These are phyloP conservation scores for Sordariomycetes sp. DNA, from an alignment of 2,329 filamentous ascomycete species.

Conservation along the genomic window DNA sequence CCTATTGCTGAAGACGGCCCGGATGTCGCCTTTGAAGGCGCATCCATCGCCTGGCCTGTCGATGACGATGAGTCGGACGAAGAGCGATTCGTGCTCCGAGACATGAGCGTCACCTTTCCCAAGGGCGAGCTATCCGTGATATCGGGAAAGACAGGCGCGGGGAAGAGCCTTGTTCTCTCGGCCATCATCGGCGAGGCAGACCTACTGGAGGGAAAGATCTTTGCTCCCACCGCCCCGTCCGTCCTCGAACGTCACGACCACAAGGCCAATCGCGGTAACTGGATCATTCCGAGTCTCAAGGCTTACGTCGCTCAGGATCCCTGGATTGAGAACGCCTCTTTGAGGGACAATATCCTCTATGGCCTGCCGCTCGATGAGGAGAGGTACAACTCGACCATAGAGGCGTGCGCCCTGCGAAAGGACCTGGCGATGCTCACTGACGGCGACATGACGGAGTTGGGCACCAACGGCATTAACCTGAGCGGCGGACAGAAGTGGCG, in stretches of 20 bases:
- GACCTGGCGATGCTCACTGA: conserved; percentile 68
- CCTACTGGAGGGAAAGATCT: conserved; percentile 50
- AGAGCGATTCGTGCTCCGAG: conserved; percentile 53
- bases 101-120: conserved; percentile 58
- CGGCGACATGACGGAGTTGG: conserved; percentile 72
- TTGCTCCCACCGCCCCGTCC: conserved; percentile 37
- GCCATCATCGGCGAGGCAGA: conserved; percentile 69
- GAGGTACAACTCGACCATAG: conserved; percentile 61
- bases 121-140: conserved; percentile 60
- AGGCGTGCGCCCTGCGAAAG: conserved; percentile 63
- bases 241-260: conserved; percentile 46
- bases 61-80: conserved; percentile 47
- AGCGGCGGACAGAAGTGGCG: conserved; percentile 82
- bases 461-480: conserved; percentile 54
- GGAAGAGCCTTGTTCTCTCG: conserved; percentile 66
- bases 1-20: conserved; percentile 42
- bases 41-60: conserved; percentile 64
- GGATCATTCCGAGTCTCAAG: conserved; percentile 59
- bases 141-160: conserved; percentile 66
- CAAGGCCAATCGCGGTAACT: conserved; percentile 52
- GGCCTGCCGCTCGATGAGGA: conserved; percentile 57
- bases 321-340: conserved; percentile 76
- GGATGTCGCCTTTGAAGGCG: conserved; percentile 54
- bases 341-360: conserved; percentile 71
- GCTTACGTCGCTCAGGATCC: conserved; percentile 73